phyloP scores from a whole-genome alignment of 495 filamentous ascomycete genomes.

The Penicillium goetzii region DNA sequence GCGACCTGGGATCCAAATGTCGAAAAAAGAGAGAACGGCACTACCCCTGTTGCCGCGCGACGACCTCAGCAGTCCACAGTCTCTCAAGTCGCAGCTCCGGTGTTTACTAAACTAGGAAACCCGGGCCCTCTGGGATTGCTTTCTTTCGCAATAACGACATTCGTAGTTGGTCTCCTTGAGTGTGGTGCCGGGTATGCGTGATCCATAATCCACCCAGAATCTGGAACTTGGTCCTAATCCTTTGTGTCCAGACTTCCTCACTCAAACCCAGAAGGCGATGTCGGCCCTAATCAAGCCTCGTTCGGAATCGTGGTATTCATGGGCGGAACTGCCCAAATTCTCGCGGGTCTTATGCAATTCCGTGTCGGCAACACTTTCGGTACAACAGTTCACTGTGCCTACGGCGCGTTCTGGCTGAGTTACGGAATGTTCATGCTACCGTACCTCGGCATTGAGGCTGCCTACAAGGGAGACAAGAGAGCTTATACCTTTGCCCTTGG shows the following conservation, averaged over 20 bases:
- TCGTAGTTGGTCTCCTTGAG: constrained; percentile 1
- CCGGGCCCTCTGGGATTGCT: constrained; percentile 2
- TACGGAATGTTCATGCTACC: constrained; percentile 22
- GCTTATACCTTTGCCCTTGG: constrained; percentile 21
- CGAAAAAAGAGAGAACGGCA: not conserved
- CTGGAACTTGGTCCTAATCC: not conserved
- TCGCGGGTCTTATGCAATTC: constrained; percentile 21
- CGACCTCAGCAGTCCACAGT: not conserved
- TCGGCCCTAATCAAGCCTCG: constrained; percentile 17
- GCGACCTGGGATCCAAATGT: not conserved
- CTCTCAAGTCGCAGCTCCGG: not conserved
- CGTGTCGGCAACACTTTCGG: constrained; percentile 26
- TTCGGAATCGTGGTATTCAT: constrained; percentile 22
- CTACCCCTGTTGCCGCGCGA: not conserved
- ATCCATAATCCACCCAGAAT: not conserved
- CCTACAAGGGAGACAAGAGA: constrained; percentile 15
- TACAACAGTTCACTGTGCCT: constrained; percentile 20
- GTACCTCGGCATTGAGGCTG: constrained; percentile 16
- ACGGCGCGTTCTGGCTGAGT: constrained; percentile 25
- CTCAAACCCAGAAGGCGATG: not conserved
- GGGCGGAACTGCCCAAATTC: constrained; percentile 20
- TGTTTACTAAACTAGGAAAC: not conserved
- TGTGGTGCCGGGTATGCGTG: constrained; percentile 2
- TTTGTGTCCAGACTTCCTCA: not conserved
- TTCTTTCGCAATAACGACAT: constrained; percentile 2